These are phyloP conservation scores for Triticum timopheevii DNA, from an alignment of 176 grass and related monocot species.

Conservation along the genomic window DNA sequence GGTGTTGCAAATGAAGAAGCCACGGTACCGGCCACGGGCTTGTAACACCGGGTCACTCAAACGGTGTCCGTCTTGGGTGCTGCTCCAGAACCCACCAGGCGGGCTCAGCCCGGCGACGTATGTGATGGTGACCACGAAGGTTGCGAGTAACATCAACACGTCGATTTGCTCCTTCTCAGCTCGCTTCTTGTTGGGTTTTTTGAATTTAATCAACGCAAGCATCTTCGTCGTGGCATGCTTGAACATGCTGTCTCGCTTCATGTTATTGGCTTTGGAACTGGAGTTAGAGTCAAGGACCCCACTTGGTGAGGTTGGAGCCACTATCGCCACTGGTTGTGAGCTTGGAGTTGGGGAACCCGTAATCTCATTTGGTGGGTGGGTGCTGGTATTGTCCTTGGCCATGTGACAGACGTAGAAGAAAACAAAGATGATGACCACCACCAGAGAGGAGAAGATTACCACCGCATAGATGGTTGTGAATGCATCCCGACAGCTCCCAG, in stretches of 20 bases:
- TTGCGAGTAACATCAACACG: conserved; percentile 35
- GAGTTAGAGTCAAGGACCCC: too few species aligned
- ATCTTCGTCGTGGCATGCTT: too few species aligned
- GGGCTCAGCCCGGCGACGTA: conserved; percentile 40
- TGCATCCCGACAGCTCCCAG: conserved; percentile 35
- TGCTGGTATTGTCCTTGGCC: too few species aligned
- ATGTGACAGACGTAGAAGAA: too few species aligned
- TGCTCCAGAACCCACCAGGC: conserved; percentile 38
- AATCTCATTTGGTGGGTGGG: too few species aligned
- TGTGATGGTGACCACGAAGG: conserved; percentile 32
- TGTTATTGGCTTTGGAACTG: too few species aligned
- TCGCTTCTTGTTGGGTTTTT: too few species aligned
- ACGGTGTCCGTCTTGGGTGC: background rate
- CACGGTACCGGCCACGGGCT: background rate
- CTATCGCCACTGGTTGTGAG: too few species aligned
- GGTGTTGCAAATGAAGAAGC: conserved; percentile 44
- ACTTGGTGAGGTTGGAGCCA: too few species aligned
- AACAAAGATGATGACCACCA: background rate
- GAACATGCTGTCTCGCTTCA: too few species aligned
- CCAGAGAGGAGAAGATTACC: background rate
- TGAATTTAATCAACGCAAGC: too few species aligned
- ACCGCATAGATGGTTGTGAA: conserved; percentile 19
- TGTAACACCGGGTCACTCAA: conserved; percentile 3
- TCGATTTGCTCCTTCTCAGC: background rate
- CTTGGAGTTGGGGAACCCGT: too few species aligned